phyloP scores from a whole-genome alignment of 805 yeast species.

The Blastobotrys chiropterorum region DNA sequence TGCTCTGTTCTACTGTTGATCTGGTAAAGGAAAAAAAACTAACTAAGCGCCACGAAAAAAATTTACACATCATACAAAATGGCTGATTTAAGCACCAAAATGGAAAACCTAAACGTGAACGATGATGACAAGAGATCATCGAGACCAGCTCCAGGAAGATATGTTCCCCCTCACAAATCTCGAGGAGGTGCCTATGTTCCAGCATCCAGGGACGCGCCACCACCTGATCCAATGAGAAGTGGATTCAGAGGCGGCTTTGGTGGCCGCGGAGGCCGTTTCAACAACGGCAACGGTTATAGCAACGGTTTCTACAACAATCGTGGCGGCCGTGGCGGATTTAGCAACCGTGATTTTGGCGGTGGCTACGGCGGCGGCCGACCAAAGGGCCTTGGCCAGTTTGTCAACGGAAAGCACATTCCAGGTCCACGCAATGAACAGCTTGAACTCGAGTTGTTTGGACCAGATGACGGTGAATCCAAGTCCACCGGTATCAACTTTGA shows the following conservation, averaged over 20 bases:
- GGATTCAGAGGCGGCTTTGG: slow-evolving; percentile 10
- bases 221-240: background rate
- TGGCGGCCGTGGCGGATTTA: slow-evolving; percentile 29
- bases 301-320: slow-evolving; percentile 27
- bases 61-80: slow-evolving; percentile 30
- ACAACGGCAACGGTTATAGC: slow-evolving; percentile 21
- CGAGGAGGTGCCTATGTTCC: slow-evolving; percentile 14
- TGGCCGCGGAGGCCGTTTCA: slow-evolving; percentile 21
- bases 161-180: slow-evolving; percentile 51
- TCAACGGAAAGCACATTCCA: slow-evolving; percentile 82
- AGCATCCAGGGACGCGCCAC: background rate
- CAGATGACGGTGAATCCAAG: slow-evolving; percentile 62
- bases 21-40: slow-evolving; percentile 6
- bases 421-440: slow-evolving; percentile 61
- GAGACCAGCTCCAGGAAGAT: slow-evolving; percentile 25
- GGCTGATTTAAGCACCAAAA: slow-evolving; percentile 54
- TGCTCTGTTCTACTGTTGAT: no score
- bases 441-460: slow-evolving; percentile 82
- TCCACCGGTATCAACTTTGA: slow-evolving; percentile 98
- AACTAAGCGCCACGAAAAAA: background rate
- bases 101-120: slow-evolving; percentile 50
- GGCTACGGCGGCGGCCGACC: slow-evolving; percentile 32
- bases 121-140: slow-evolving; percentile 21
- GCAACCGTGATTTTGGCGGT: slow-evolving; percentile 26
- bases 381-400: slow-evolving; percentile 72